Evolutionary conservation across 306 rosid genomes (phyloP).

Genomic region (Casuarina glauca): DNA sequence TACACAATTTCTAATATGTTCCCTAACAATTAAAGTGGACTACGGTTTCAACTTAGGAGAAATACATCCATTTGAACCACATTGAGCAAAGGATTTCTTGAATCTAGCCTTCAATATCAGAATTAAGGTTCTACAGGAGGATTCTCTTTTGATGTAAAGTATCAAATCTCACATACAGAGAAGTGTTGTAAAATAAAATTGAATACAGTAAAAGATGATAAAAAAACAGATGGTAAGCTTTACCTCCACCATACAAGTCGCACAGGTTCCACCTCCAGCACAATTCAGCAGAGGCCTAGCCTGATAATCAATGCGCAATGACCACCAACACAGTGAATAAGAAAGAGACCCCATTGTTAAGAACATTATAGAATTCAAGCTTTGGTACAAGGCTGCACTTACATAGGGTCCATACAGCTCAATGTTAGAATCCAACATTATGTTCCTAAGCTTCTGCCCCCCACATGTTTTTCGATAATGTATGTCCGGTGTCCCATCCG

Average conservation of each 20-base stretch:
- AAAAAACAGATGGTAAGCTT: not conserved
- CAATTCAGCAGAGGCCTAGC: constrained; percentile 70
- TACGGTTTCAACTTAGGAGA: no score
- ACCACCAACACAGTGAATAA: not conserved
- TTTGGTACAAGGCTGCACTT: constrained; percentile 3
- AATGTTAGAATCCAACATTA: constrained; percentile 75
- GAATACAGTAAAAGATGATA: not conserved
- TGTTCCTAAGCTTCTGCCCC: constrained; percentile 76
- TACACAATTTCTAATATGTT: no score
- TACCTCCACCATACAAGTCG: constrained; percentile 94
- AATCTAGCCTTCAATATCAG: no score
- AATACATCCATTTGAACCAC: no score
- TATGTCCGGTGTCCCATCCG: constrained; percentile 88
- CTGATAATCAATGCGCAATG: constrained; percentile 37
- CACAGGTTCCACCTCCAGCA: constrained; percentile 88
- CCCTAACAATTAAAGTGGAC: no score
- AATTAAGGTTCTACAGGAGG: no score
- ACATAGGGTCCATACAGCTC: constrained; percentile 91
- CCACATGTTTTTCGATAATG: constrained; percentile 72
- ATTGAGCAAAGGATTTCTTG: not conserved
- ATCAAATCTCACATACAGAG: not conserved
- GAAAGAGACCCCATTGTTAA: no score
- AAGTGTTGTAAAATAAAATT: not conserved
- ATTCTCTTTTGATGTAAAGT: no score
- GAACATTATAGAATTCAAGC: not conserved